Evolutionary conservation across 306 rosid species (phyloP).

Genomic region (Hippophae rhamnoides): DNA sequence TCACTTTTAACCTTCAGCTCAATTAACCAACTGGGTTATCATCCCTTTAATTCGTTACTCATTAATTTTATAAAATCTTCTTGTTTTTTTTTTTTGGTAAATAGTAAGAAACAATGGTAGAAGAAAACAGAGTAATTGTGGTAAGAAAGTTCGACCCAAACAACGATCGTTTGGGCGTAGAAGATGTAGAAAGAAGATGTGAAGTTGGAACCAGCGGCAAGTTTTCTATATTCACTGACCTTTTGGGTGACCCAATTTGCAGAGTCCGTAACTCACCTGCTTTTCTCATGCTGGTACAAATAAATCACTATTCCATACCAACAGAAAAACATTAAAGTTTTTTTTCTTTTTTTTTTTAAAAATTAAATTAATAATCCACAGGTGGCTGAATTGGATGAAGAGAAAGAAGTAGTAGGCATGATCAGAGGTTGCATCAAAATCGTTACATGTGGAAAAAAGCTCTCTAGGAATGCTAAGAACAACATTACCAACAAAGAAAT

Average conservation of each 20-base stretch:
- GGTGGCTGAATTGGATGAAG: conserved; percentile 70
- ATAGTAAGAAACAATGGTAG: background rate
- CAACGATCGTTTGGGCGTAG: conserved; percentile 43
- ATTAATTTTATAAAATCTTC: background rate
- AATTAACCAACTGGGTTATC: background rate
- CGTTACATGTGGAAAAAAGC: conserved; percentile 63
- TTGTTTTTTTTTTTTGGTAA: background rate
- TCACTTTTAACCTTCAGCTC: background rate
- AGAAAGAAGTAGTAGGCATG: conserved; percentile 67
- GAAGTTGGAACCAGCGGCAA: conserved; percentile 77
- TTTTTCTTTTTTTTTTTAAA: background rate
- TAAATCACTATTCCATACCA: background rate
- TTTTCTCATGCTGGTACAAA: conserved; percentile 73
- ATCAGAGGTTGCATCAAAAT: conserved; percentile 93
- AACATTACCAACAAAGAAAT: background rate
- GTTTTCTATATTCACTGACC: conserved; percentile 69
- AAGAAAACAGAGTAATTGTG: conserved; percentile 2
- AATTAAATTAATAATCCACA: conserved; percentile 9
- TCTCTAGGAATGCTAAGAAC: conserved; percentile 35
- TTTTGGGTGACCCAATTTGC: conserved; percentile 89
- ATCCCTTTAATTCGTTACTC: background rate
- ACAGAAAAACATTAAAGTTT: background rate
- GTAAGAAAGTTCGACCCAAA: conserved; percentile 46
- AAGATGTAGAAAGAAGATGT: conserved; percentile 67
- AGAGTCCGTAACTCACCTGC: conserved; percentile 96